These are phyloP conservation scores for Pleurotus pulmonarius DNA, from an alignment of 768 basidiomycete species.

Conservation along the genomic window DNA sequence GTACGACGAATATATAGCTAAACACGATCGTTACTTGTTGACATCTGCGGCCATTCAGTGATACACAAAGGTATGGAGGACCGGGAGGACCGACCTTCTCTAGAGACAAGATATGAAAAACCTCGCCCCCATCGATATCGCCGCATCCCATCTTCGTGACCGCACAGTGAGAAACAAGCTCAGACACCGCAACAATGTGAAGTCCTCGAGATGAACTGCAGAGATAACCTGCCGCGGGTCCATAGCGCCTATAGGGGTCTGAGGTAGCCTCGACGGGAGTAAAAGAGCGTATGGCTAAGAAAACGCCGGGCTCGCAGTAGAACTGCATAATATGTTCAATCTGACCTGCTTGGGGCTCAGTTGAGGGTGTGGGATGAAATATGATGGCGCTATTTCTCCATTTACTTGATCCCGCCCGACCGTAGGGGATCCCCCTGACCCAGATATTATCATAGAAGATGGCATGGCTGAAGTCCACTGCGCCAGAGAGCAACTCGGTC, in stretches of 20 bases:
- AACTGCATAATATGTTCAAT: conserved; percentile 9
- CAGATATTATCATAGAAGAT: conserved; percentile 6
- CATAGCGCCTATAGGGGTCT: conserved; percentile 11
- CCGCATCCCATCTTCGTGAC: conserved; percentile 1
- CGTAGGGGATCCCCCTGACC: conserved; percentile 8
- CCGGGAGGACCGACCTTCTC: background rate
- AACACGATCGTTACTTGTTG: too few relatives aligned
- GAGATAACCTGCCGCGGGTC: conserved; percentile 12
- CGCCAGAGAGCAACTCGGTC: background rate
- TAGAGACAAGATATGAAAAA: background rate
- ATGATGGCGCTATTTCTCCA: conserved; percentile 9
- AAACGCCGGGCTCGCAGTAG: conserved; percentile 3
- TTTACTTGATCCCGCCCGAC: conserved; percentile 5
- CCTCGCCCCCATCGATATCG: background rate
- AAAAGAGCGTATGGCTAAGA: conserved; percentile 1
- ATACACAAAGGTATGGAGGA: too few relatives aligned
- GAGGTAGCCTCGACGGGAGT: background rate
- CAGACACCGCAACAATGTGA: conserved; percentile 8
- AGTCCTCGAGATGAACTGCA: background rate
- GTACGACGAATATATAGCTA: too few relatives aligned
- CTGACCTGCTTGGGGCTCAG: background rate
- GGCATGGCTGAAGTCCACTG: background rate
- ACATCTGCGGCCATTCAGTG: too few relatives aligned
- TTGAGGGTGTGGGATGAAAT: conserved; percentile 1
- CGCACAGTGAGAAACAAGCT: conserved; percentile 9